phyloP scores from a whole-genome alignment of 1,284 basidiomycete genomes.

The Pterula multifida region DNA sequence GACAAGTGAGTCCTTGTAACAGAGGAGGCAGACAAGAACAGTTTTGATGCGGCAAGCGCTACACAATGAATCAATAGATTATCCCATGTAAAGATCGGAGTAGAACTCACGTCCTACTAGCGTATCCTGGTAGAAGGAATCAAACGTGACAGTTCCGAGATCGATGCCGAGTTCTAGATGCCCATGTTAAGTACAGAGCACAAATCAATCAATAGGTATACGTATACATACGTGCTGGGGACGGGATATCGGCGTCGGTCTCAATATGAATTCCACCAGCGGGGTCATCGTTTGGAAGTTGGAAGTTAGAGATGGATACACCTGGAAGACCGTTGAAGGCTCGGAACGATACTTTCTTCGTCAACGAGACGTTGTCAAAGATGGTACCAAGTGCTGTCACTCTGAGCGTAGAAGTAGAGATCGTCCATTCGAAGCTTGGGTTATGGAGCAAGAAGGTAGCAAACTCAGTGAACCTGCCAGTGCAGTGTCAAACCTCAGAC shows the following conservation, averaged over 20 bases:
- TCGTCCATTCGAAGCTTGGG: conserved; percentile 58
- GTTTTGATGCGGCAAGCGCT: conserved; percentile 38
- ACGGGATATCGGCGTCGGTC: conserved; percentile 58
- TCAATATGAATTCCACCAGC: conserved; percentile 62
- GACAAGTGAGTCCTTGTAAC: conserved; percentile 40
- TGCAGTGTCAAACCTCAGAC: not conserved
- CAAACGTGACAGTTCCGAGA: conserved; percentile 58
- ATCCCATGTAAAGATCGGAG: not conserved
- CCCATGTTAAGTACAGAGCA: conserved; percentile 10
- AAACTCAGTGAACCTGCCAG: conserved; percentile 50
- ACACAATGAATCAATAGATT: conserved; percentile 7
- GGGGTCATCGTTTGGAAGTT: conserved; percentile 51
- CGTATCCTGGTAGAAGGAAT: conserved; percentile 42
- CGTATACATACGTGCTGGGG: conserved; percentile 41
- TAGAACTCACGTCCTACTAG: conserved; percentile 40
- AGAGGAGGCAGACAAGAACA: conserved; percentile 42
- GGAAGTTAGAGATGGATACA: conserved; percentile 60
- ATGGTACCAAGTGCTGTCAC: conserved; percentile 58
- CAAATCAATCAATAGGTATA: not conserved
- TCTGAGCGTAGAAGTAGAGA: conserved; percentile 50
- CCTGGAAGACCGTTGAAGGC: conserved; percentile 64
- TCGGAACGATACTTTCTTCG: conserved; percentile 54
- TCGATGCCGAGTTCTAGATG: conserved; percentile 55
- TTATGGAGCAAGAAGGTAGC: conserved; percentile 59
- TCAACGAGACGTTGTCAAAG: conserved; percentile 55